A percentile compares a stretch with the other conserved stretches of the same genome.
Evolutionary conservation across 345 rosid species (phyloP).

Genomic region (Stellera chamaejasme): DNA sequence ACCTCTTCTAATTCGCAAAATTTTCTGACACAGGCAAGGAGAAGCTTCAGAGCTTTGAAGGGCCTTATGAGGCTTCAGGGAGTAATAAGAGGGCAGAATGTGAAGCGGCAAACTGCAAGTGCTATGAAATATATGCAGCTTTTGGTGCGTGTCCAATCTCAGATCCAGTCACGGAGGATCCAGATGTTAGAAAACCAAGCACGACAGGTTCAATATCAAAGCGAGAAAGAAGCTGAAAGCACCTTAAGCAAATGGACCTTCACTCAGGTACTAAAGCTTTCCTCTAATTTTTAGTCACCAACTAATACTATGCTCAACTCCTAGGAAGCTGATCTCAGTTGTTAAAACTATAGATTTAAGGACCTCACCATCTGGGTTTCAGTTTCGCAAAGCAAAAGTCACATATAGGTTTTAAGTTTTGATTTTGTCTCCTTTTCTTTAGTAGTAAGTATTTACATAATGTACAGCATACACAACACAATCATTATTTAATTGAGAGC

Average conservation of each 20-base stretch:
- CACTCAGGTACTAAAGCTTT: constrained; percentile 25
- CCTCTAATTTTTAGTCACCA: background rate
- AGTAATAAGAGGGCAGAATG: constrained; percentile 83
- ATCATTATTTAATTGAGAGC: no score
- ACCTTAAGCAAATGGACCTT: constrained; percentile 51
- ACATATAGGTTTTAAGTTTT: no score
- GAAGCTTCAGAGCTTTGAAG: constrained; percentile 83
- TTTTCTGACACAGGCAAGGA: constrained; percentile 58
- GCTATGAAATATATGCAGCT: constrained; percentile 97
- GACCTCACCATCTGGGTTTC: no score
- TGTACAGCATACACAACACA: no score
- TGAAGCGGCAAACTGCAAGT: constrained; percentile 76
- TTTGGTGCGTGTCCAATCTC: constrained; percentile 84
- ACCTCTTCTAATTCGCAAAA: no score
- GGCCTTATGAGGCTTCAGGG: constrained; percentile 98
- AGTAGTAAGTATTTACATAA: no score
- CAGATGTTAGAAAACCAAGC: constrained; percentile 84
- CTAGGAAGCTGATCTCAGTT: no score
- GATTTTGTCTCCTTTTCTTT: no score
- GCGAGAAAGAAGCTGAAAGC: constrained; percentile 46
- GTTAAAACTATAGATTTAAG: background rate
- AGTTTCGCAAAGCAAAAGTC: no score
- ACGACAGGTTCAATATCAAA: constrained; percentile 42
- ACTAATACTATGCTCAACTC: background rate
- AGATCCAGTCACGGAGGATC: constrained; percentile 90